Evolutionary conservation across 2,329 filamentous ascomycete genomes (phyloP), one percentile per base, ranked within the genome.

Genomic region (Claviceps paspali): DNA sequence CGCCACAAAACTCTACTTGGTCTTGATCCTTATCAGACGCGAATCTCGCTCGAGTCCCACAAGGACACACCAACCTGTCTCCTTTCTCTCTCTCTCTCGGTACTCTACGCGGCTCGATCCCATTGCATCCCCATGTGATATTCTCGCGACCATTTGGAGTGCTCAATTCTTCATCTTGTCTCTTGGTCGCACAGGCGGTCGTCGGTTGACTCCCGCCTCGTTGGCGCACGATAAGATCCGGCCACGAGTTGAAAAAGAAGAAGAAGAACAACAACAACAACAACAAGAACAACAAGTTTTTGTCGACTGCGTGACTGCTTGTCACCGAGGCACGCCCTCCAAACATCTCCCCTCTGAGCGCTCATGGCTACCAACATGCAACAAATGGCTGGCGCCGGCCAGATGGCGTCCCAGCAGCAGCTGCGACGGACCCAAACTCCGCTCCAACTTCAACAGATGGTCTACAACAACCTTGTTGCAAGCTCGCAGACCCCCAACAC

Each of bases 291-390:
- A n/a, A n/a, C n/a, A n/a, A n/a, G n/a, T n/a, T n/a, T n/a, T n/a
- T n/a, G n/a, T n/a, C n/a, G n/a, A n/a, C n/a, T n/a, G n/a, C n/a
- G n/a, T n/a, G n/a, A n/a, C n/a, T n/a, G n/a, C n/a, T 21, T 19
- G 8, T 8, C 11, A 28, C 11, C 10, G 17, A 31, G 24, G 22
- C 18, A 29, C 22, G 28, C 12, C 15, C 4, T 30, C 21, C 21
- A 17, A 14, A 14, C 6, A 28, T 27, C 14, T 21, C 10, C 29
- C 5, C 9, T 9, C 26, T 17, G 26, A 38, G 64, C 64, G 62
- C 66, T 65, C 57, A 75, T 76, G 70, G 70, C 70, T 60, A 69
- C 65, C 52, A 73, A 72, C 47, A 67, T 74, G 58, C 65, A 66
- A 54, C 69, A 70, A 49, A 72, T 74, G 67, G 62, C 57, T 51